Evolutionary conservation across 148 eudicot species (phyloP).

Genomic region (Arctostaphylos glauca): DNA sequence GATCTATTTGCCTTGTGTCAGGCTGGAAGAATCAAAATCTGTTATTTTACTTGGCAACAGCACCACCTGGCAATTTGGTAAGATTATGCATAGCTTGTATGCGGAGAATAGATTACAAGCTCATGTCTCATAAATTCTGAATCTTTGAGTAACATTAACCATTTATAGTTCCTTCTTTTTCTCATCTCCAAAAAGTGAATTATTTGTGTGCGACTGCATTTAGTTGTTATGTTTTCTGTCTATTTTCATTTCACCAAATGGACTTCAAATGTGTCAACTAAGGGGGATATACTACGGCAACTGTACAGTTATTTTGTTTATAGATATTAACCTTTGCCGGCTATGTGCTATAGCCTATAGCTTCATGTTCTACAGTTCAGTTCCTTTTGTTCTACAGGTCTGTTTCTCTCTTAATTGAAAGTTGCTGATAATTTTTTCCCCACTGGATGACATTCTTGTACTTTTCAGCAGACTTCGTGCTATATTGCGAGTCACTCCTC

Average conservation of each 20-base stretch:
- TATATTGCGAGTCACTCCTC: neutral
- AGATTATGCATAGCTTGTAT: too few relatives aligned
- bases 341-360: constrained; percentile 41
- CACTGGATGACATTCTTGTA: neutral
- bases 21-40: too few relatives aligned
- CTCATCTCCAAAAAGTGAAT: neutral
- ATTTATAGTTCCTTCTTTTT: neutral
- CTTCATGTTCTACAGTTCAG: constrained; percentile 62
- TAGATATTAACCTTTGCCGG: constrained; percentile 68
- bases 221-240: neutral
- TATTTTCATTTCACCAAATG: neutral
- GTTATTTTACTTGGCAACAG: too few relatives aligned
- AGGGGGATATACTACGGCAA: neutral
- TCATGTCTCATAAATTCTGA: neutral
- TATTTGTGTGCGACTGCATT: neutral
- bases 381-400: constrained; percentile 70
- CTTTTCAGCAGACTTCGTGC: neutral
- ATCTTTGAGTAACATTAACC: neutral
- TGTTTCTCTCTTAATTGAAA: constrained; percentile 16
- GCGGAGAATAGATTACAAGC: neutral
- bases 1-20: too few relatives aligned
- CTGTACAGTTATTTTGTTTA: constrained; percentile 13
- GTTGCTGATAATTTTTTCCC: neutral
- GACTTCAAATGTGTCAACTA: neutral
- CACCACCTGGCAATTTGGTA: too few relatives aligned